Evolutionary conservation across 2,329 filamentous ascomycete species (phyloP).

Genomic region (Fonsecaea nubica): DNA sequence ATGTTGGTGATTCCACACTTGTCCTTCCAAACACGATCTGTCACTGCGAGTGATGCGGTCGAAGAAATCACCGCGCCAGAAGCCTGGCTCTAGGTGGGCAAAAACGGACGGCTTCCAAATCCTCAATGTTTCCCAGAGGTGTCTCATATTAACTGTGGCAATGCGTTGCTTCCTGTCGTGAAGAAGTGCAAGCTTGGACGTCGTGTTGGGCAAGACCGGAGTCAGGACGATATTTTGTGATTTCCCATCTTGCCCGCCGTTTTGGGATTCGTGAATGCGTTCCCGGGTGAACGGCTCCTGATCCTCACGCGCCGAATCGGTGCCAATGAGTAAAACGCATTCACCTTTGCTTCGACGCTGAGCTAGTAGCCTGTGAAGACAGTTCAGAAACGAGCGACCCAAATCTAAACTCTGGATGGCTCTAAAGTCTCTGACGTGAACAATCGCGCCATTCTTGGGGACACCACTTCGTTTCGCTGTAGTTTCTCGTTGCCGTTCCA

Average conservation of each 20-base stretch:
- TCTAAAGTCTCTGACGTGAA: constrained; percentile 81
- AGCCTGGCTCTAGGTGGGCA: constrained; percentile 34
- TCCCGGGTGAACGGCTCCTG: constrained; percentile 54
- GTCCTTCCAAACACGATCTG: constrained; percentile 44
- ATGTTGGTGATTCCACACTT: constrained; percentile 65
- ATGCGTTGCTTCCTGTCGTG: constrained; percentile 57
- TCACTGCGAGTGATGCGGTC: constrained; percentile 41
- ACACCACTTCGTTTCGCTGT: constrained; percentile 51
- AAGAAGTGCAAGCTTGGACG: constrained; percentile 30
- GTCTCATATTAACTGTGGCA: constrained; percentile 67
- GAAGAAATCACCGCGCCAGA: constrained; percentile 42
- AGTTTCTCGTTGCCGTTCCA: constrained; percentile 52
- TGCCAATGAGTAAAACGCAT: constrained; percentile 79
- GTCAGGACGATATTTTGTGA: constrained; percentile 63
- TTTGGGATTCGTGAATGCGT: constrained; percentile 56
- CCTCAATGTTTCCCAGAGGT: constrained; percentile 68
- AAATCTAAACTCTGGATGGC: constrained; percentile 69
- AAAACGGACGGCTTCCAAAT: constrained; percentile 41
- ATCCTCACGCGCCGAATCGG: constrained; percentile 65
- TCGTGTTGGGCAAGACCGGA: constrained; percentile 53
- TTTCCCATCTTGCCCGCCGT: constrained; percentile 52
- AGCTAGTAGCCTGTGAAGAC: constrained; percentile 74
- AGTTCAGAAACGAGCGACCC: constrained; percentile 71
- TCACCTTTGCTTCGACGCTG: constrained; percentile 73
- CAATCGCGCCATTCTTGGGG: constrained; percentile 58